phyloP scores from a whole-genome alignment of 2,329 filamentous ascomycete genomes.

The Sarocladiaceae sp. region DNA sequence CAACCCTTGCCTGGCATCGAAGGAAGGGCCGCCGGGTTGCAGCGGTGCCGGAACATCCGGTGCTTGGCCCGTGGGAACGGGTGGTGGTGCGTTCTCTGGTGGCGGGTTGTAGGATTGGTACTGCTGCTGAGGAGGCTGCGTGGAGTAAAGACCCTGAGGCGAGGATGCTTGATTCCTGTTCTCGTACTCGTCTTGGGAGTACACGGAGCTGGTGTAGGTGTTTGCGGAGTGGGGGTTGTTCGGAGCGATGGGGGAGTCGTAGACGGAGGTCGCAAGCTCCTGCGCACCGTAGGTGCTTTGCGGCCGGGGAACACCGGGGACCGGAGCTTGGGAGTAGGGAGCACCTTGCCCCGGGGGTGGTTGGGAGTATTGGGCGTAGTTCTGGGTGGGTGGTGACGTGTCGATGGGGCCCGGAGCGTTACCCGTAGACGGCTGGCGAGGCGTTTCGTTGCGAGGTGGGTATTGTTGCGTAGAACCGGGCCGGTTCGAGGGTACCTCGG shows the following conservation, averaged over 20 bases:
- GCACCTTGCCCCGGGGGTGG: constrained; percentile 15
- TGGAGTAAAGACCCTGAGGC: not conserved
- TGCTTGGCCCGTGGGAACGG: constrained; percentile 31
- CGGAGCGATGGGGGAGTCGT: constrained; percentile 63
- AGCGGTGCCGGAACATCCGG: constrained; percentile 35
- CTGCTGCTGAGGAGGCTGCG: constrained; percentile 23
- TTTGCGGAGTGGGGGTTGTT: constrained; percentile 39
- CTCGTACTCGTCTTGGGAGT: constrained; percentile 40
- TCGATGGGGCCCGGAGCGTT: constrained; percentile 45
- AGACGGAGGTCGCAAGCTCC: constrained; percentile 70
- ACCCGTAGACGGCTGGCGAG: constrained; percentile 39
- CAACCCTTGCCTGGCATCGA: constrained; percentile 43
- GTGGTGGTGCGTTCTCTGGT: constrained; percentile 32
- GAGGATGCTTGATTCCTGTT: constrained; percentile 16
- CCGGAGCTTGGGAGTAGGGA: constrained; percentile 38
- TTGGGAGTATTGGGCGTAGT: constrained; percentile 38
- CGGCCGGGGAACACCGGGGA: constrained; percentile 41
- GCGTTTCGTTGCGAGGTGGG: constrained; percentile 45
- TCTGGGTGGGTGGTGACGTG: constrained; percentile 43
- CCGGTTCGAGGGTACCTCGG: constrained; percentile 42
- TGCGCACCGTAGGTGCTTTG: constrained; percentile 67
- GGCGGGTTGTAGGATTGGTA: constrained; percentile 36
- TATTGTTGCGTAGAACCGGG: constrained; percentile 37
- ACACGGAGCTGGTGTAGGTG: constrained; percentile 40
- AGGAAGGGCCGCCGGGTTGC: constrained; percentile 35